Percentiles rank a stretch among this genome's conserved stretches.
phyloP scores from a whole-genome alignment of 1,284 basidiomycete species.

The Fomes fomentarius region DNA sequence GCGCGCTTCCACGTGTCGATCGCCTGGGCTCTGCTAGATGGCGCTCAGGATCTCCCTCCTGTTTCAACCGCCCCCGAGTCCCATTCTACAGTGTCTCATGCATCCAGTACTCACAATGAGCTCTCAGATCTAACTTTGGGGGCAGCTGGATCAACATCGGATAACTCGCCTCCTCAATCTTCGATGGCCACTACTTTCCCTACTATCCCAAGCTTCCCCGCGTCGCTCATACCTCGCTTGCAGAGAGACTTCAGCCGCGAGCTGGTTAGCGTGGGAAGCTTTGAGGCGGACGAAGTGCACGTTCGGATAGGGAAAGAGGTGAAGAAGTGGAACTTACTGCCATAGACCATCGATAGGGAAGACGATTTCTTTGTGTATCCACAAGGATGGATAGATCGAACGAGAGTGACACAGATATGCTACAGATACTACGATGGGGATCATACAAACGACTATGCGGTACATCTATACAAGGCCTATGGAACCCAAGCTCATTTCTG shows the following conservation, averaged over 20 bases:
- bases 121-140: no score
- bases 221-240: constrained; percentile 47
- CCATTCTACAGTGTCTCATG: neutral
- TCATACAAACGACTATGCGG: neutral
- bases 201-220: constrained; percentile 56
- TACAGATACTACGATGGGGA: neutral
- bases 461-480: neutral
- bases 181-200: no score
- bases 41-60: neutral
- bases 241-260: constrained; percentile 46
- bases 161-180: no score
- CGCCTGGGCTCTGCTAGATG: constrained; percentile 71
- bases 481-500: constrained; percentile 13
- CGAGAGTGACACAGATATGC: neutral
- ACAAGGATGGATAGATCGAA: no score
- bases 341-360: neutral
- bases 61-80: neutral
- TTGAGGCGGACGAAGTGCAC: constrained; percentile 55
- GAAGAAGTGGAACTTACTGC: constrained; percentile 41
- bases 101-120: neutral
- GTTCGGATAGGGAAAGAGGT: constrained; percentile 71
- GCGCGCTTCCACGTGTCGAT: constrained; percentile 84
- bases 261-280: constrained; percentile 45
- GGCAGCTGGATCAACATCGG: no score
- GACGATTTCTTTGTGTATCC: no score